Evolutionary conservation across 2,329 filamentous ascomycete genomes (phyloP).

Genomic region (Alternaria panax): DNA sequence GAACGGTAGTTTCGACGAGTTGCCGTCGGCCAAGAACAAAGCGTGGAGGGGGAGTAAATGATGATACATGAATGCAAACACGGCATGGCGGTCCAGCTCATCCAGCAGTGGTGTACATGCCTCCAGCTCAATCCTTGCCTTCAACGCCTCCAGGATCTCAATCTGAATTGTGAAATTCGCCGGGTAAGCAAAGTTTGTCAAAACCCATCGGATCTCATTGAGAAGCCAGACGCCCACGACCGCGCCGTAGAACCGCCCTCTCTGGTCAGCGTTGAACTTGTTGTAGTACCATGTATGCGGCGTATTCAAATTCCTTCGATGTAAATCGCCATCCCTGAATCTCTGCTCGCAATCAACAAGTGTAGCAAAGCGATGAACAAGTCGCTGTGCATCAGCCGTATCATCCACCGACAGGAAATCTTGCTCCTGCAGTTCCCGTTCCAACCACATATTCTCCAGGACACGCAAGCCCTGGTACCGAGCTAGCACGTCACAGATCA

Average conservation of each 20-base stretch:
- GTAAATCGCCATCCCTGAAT: constrained; percentile 8
- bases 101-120: constrained; percentile 20
- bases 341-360: constrained; percentile 14
- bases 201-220: constrained; percentile 37
- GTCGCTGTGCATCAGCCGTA: constrained; percentile 2
- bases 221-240: constrained; percentile 30
- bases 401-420: constrained; percentile 25
- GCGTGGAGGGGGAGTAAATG: constrained; percentile 32
- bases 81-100: constrained; percentile 26
- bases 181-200: constrained; percentile 24
- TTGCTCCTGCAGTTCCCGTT: constrained; percentile 18
- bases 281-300: constrained; percentile 14
- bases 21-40: constrained; percentile 22
- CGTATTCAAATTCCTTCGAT: constrained; percentile 1
- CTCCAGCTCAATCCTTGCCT: neutral
- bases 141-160: neutral
- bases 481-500: constrained; percentile 31
- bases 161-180: constrained; percentile 10
- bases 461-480: constrained; percentile 35
- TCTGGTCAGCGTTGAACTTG: constrained; percentile 27
- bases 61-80: constrained; percentile 36
- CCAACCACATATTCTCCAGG: constrained; percentile 32
- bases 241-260: constrained; percentile 32
- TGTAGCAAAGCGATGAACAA: constrained; percentile 3
- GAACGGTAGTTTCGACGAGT: constrained; percentile 23